A percentile compares a stretch with the other conserved stretches of the same genome.
These are phyloP conservation scores for Didymella glomerata DNA, from an alignment of 2,329 filamentous ascomycete species.

Conservation along the genomic window DNA sequence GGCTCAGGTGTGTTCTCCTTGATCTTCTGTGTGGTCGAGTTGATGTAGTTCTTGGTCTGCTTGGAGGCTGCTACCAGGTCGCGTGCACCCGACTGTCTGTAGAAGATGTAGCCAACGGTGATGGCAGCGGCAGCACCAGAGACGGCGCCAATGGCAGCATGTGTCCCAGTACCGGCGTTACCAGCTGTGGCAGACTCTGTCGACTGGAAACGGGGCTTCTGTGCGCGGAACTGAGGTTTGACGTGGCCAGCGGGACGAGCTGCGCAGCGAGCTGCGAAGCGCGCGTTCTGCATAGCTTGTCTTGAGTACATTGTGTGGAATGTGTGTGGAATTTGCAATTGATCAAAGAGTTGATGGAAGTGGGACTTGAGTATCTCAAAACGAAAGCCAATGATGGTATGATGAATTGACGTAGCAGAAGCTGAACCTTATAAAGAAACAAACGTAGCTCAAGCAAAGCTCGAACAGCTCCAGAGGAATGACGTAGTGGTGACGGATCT, in stretches of 20 bases:
- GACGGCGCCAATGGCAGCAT: conserved; percentile 58
- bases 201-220: conserved; percentile 47
- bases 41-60: conserved; percentile 68
- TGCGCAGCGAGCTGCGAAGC: conserved; percentile 41
- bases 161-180: conserved; percentile 41
- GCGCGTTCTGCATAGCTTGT: conserved; percentile 45
- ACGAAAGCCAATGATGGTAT: conserved; percentile 17
- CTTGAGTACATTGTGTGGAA: conserved; percentile 43
- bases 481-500: not conserved
- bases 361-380: conserved; percentile 5
- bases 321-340: conserved; percentile 19
- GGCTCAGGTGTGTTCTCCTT: conserved; percentile 70
- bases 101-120: conserved; percentile 60
- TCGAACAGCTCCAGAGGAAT: not conserved
- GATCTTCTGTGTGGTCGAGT: conserved; percentile 67
- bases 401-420: not conserved
- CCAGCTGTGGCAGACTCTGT: conserved; percentile 37
- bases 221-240: conserved; percentile 40
- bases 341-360: conserved; percentile 1
- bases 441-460: conserved; percentile 7
- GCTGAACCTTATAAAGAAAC: conserved; percentile 14
- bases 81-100: conserved; percentile 62
- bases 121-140: conserved; percentile 61
- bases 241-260: conserved; percentile 37
- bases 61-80: conserved; percentile 60